Conservation (phyloP, 306 rosid species). For the Vigna angularis region DNA sequence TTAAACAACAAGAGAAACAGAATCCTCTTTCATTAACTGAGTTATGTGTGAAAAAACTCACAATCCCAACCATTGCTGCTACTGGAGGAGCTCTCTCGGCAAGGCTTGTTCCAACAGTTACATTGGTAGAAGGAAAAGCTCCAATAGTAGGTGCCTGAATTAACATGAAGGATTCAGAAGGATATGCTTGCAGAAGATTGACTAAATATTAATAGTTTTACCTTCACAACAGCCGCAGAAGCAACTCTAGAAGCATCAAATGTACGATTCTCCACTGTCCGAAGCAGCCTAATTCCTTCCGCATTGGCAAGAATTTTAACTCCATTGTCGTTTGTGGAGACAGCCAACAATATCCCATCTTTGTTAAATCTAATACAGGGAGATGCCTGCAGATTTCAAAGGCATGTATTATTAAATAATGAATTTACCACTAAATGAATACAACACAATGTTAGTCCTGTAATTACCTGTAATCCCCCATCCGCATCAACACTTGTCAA, state of each 20-base stretch:
- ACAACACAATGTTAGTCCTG: conserved; percentile 17
- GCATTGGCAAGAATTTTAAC: conserved; percentile 88
- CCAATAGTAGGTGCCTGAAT: conserved; percentile 70
- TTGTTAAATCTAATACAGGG: conserved; percentile 95
- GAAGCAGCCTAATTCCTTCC: conserved; percentile 87
- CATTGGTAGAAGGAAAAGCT: conserved; percentile 72
- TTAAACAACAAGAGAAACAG: conserved; percentile 35
- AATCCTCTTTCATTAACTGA: conserved; percentile 36
- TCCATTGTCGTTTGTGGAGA: conserved; percentile 86
- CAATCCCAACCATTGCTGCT: conserved; percentile 82
- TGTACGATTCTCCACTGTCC: conserved; percentile 82
- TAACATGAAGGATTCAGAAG: conserved; percentile 46
- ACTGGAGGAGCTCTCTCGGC: conserved; percentile 85
- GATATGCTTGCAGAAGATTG: conserved; percentile 36
- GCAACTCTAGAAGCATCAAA: conserved; percentile 92
- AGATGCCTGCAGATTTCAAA: conserved; percentile 72
- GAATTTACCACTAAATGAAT: conserved; percentile 34
- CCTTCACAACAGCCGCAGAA: conserved; percentile 91
- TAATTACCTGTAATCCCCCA: conserved; percentile 85
- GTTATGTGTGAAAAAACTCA: conserved; percentile 54
- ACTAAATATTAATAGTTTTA: conserved; percentile 45
- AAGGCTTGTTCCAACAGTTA: conserved; percentile 78
- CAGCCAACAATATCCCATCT: conserved; percentile 92
- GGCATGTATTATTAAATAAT: conserved; percentile 44
- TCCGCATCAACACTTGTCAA: conserved; percentile 80